Conservation (phyloP, 2,329 filamentous ascomycete genomes). For the Paecilomyces formosus region DNA sequence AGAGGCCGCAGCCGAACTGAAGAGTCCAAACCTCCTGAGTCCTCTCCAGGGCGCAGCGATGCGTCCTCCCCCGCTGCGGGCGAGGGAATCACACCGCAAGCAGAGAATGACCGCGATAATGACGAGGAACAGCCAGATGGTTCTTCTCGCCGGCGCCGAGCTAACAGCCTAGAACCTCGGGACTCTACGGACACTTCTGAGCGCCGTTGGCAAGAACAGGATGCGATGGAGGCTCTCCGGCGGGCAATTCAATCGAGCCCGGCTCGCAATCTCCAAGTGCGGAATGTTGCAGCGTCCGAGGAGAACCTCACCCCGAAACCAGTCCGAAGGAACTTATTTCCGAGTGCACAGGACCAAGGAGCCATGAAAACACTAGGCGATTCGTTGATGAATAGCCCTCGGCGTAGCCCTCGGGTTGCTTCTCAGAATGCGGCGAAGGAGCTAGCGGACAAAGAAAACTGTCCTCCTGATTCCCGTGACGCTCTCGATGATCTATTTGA, state of each 20-base stretch:
- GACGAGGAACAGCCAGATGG: conserved; percentile 22
- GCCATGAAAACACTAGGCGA: conserved; percentile 29
- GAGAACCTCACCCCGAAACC: conserved; percentile 51
- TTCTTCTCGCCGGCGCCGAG: conserved; percentile 35
- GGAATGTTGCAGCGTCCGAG: conserved; percentile 36
- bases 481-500: conserved; percentile 61
- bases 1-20: conserved; percentile 24
- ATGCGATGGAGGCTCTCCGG: conserved; percentile 40
- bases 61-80: conserved; percentile 28
- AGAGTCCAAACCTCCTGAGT: conserved; percentile 23
- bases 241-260: conserved; percentile 57
- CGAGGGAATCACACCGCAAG: conserved; percentile 26
- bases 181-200: conserved; percentile 25
- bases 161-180: conserved; percentile 41
- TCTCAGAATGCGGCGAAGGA: conserved; percentile 31
- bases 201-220: conserved; percentile 28
- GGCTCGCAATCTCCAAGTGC: conserved; percentile 42
- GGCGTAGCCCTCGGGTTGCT: conserved; percentile 30
- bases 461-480: conserved; percentile 39
- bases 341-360: conserved; percentile 27
- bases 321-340: conserved; percentile 38
- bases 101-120: conserved; percentile 28
- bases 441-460: conserved; percentile 52
- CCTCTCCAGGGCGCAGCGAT: conserved; percentile 31
- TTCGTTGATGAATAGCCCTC: conserved; percentile 42